Evolutionary conservation across 371 early-diverging fungal species (phyloP), one percentile per base, ranked within the genome.

Genomic region (Paraphysoderma sedebokerense): DNA sequence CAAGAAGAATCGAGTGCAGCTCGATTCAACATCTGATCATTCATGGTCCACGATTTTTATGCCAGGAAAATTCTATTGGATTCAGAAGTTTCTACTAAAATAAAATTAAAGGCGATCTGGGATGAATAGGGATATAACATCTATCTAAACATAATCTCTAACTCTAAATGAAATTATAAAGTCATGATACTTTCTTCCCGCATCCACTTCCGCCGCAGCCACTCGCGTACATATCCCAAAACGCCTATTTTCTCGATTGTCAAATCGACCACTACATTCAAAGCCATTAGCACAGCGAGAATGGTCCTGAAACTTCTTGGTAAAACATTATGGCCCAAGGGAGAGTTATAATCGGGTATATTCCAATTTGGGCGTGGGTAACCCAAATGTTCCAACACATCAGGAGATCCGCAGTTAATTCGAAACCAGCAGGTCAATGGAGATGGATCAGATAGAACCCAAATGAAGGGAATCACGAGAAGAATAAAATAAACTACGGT

Each of bases 361-460:
- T 53, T 27, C 54, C 69, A 73, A 13, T 52, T 48, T 32, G 72
- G 72, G 20, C 36, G 40, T 15, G 66, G 68, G 54, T 69, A 73
- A 22, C 81, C 79, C 9, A 68, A 52, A 15, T 50, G 47, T n/a
- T 56, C 66, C 32, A 70, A 51, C 13, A 54, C 62, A 6, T 60
- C 49, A 1, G 72, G 45, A 9, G 70, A 61, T 30, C 85, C 85
- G 58, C 85, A 84, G 67, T 84, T 84, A 56, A 82, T 65, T 47
- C 75, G 74, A 70, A 81, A 81, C 46, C 68, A 50, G 50, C 84
- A 82, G 31, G 70, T 58, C 34, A 81, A 56, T n/a, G 69, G 55
- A 62, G 81, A 81, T 33, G 83, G 84, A 39, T 74, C 68, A n/a
- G 77, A 72, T 39, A 82, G 61, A 22, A 59, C 61, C 33, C 79